phyloP scores from a whole-genome alignment of 2,329 filamentous ascomycete genomes.

The Cryphonectria naterciae region DNA sequence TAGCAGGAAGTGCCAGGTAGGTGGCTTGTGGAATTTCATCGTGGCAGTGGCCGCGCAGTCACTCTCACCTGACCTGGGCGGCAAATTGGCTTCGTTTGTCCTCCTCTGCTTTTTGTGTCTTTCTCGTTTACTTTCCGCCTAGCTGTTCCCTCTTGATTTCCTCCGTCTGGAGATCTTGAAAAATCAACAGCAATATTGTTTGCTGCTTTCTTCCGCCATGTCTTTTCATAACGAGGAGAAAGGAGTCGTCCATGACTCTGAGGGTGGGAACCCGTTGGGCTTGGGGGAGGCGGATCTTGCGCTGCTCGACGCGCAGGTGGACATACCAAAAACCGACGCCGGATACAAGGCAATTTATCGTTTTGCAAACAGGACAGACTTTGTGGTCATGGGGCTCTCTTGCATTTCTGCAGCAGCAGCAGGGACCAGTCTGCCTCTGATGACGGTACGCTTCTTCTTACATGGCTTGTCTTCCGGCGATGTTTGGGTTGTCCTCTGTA shows the following conservation, averaged over 20 bases:
- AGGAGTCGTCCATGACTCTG: not conserved
- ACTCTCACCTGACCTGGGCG: not conserved
- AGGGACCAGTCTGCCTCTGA: not conserved
- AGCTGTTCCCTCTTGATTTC: not conserved
- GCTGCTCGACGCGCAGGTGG: not conserved
- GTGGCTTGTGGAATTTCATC: not conserved
- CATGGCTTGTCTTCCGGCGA: too few species aligned
- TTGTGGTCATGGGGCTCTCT: not conserved
- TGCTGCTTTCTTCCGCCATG: not conserved
- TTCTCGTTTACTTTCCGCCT: not conserved
- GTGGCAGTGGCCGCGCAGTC: not conserved
- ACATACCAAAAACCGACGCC: not conserved
- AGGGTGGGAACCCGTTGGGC: not conserved
- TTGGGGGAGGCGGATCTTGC: not conserved
- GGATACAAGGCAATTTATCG: not conserved
- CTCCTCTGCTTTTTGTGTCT: not conserved
- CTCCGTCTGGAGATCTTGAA: not conserved
- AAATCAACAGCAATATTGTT: not conserved
- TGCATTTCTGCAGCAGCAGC: not conserved
- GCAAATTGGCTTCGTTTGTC: not conserved
- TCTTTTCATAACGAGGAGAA: not conserved
- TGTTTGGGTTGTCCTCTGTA: not conserved
- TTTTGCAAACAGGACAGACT: not conserved
- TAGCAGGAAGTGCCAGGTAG: not conserved
- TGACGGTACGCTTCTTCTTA: not conserved